phyloP scores from a whole-genome alignment of 192 early-diverging fungal genomes.

The Funneliformis geosporum region DNA sequence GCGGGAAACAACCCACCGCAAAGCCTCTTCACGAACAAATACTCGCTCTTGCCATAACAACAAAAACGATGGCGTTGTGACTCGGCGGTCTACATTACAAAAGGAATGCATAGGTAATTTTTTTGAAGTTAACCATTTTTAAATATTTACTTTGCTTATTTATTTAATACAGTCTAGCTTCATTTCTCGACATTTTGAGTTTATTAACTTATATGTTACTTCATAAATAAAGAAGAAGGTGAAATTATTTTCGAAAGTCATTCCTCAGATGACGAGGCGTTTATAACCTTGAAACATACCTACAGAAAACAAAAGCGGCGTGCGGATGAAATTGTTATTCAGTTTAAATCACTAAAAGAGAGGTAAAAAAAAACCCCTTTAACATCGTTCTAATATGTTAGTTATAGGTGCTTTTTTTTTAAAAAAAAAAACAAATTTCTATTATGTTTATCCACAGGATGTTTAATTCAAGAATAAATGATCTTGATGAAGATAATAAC shows the following conservation, averaged over 20 bases:
- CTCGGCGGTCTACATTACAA: neutral
- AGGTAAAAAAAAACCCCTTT: neutral
- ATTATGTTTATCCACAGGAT: neutral
- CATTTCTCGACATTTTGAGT: neutral
- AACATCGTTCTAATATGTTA: neutral
- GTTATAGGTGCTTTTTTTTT: neutral
- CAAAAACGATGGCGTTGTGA: neutral
- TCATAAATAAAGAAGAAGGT: neutral
- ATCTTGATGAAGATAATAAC: neutral
- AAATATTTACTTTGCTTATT: too few species aligned
- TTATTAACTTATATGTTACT: neutral
- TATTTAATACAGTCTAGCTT: too few species aligned
- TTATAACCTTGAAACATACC: neutral
- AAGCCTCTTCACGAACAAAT: neutral
- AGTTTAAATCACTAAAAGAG: neutral
- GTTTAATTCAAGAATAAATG: neutral
- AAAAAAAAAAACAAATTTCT: neutral
- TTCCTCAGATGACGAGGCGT: neutral
- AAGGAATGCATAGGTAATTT: neutral
- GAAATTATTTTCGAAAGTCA: neutral
- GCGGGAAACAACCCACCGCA: neutral
- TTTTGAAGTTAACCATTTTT: neutral
- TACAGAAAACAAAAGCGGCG: neutral
- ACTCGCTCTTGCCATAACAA: neutral
- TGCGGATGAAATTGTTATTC: neutral